Evolutionary conservation across 2,329 filamentous ascomycete genomes (phyloP), one percentile per base, ranked within the genome.

Genomic region (Cordyceps tenuipes): DNA sequence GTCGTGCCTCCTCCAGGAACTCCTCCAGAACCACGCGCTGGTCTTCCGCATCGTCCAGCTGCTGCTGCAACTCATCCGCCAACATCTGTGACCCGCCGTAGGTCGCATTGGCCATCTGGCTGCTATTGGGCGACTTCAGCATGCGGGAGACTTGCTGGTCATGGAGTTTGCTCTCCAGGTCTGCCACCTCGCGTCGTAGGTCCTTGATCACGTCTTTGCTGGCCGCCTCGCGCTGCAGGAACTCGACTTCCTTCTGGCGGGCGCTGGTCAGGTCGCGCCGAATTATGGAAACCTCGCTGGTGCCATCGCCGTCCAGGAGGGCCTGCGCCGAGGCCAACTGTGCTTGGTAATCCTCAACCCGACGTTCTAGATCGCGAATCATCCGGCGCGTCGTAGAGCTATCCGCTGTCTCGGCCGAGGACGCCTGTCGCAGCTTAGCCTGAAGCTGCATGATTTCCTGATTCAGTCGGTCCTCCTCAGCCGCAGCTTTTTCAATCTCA

Each of bases 91-190:
- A 54, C 26, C 51, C 55, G 50, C 50, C 56, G 12, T 62, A 49
- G 9, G 56, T 59, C 3, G 61, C n/a, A 70, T 62, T 62, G 29
- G 51, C 56, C 10, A 50, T 54, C 29, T 52, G 49, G 49, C 57
- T 59, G 15, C 44, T 43, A 39, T 53, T 55, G 13, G 60, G 60
- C 5, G 60, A 62, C 8, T 31, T 9, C 81, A 82, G 2, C 78
- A 74, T 26, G 72, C 75, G 3, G 78, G 77, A 13, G 78, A 77
- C 77, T 50, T 85, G 80, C 6, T 82, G 78, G 61, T 91, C 84
- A 64, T 89, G 85, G 5, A 87, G 76, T 61, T 87, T 82, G 46
- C 81, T 81, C 68, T 90, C 87, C 17, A 91, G 78, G 41, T 89
- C 83, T 2, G 80, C 76, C 53, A 90, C 80, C 61, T 86, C 82